Evolutionary conservation across 345 rosid genomes (phyloP).

Genomic region (Mercurialis annua): DNA sequence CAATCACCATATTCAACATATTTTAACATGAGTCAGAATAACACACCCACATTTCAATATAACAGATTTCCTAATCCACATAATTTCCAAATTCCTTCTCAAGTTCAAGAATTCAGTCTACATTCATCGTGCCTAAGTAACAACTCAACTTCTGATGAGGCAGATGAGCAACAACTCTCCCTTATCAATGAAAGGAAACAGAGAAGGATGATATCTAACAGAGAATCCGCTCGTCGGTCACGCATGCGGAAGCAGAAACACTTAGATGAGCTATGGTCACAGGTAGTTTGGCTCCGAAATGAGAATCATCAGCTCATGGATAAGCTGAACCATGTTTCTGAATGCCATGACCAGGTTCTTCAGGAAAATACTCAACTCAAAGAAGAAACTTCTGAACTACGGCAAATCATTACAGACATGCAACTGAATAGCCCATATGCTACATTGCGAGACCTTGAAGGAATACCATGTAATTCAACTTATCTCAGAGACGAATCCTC

Average conservation of each 20-base stretch:
- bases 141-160: constrained; percentile 82
- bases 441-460: constrained; percentile 45
- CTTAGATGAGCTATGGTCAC: constrained; percentile 90
- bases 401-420: constrained; percentile 56
- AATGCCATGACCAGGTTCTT: constrained; percentile 46
- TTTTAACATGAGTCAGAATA: constrained; percentile 31
- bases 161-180: constrained; percentile 55
- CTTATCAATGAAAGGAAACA: constrained; percentile 81
- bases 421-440: constrained; percentile 53
- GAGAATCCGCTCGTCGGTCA: constrained; percentile 91
- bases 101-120: constrained; percentile 32
- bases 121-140: constrained; percentile 50
- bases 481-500: constrained; percentile 37
- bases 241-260: constrained; percentile 98
- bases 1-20: constrained; percentile 45
- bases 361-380: constrained; percentile 74
- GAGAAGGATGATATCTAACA: constrained; percentile 89
- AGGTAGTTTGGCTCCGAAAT: constrained; percentile 76
- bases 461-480: constrained; percentile 32
- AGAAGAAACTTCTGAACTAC: constrained; percentile 63
- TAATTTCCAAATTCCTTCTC: constrained; percentile 33
- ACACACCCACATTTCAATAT: constrained; percentile 29
- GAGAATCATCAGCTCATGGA: constrained; percentile 80
- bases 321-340: constrained; percentile 65
- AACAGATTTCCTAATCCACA: constrained; percentile 36